phyloP scores from a whole-genome alignment of 371 early-diverging fungal genomes.

The Thermomucor indicae-seudaticae region DNA sequence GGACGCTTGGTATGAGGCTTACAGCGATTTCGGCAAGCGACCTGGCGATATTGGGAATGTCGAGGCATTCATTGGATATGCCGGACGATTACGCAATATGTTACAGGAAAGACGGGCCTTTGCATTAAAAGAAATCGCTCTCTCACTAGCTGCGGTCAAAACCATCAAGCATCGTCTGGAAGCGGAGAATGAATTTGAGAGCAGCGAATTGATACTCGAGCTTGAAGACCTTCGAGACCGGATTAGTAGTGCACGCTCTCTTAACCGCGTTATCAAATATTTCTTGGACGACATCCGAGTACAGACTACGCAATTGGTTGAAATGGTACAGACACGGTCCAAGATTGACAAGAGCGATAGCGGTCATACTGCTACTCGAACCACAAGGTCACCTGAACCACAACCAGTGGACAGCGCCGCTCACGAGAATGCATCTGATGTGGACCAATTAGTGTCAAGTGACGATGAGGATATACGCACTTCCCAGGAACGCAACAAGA shows the following conservation, averaged over 20 bases:
- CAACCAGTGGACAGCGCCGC: no score
- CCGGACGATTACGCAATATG: background rate
- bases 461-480: background rate
- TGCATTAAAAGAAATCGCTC: background rate
- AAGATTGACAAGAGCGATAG: no score
- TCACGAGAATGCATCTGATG: no score
- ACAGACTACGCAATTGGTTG: no score
- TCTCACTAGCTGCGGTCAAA: background rate
- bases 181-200: background rate
- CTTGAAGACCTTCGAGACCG: no score
- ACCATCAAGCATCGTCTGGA: background rate
- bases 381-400: no score
- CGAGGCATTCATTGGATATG: background rate
- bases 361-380: no score
- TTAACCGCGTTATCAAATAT: no score
- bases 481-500: background rate
- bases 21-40: background rate
- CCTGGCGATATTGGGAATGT: background rate
- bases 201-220: background rate
- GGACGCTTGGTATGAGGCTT: background rate
- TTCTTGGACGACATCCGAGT: no score
- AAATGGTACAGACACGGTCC: no score
- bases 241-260: no score
- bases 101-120: background rate
- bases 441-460: no score